Base-by-base conservation (phyloP, 345 rosid species). In the Populus nigra region DNA sequence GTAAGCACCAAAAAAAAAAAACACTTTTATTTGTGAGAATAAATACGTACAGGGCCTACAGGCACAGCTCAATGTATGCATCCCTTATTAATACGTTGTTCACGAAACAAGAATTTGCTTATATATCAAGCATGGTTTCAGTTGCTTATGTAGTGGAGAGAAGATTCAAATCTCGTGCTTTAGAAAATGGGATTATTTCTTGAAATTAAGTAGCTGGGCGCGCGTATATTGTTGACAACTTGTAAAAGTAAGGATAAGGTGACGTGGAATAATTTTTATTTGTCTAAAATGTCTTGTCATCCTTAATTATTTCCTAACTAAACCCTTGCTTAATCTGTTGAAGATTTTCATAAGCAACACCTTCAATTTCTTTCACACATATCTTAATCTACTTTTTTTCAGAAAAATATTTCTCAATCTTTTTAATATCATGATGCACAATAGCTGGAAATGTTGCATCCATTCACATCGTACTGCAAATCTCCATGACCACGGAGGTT, bases 181-280 rank as follows among this genome's bases (percentile, higher is more conserved):
- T 55, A n/a, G 43, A 47, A 2, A 55, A 23, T 49, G 76, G 31
- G 5, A 15, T 50, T 35, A 63, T 47, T 65, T 72, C 76, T 72
- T 72, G 81, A 76, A 66, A 65, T 78, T 72, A 47, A n/a, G 38
- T 38, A 53, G 72, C 76, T 17, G 45, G 76, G 50, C 29, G 45
- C 72, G 50, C 29, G 27, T 74, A 67, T 68, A 33, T 55, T 31
- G 63, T 78, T 81, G 86, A 79, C 77, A 78, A 76, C 61, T 78
- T 33, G 76, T 33, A 29, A 71, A 77, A 68, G 70, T 73, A 53
- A 76, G 45, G 85, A 77, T 83, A 81, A 76, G 78, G 59, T 69
- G 79, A 36, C 43, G 66, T 67, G 73, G 69, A 65, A 59, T 25
- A 65, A 53, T 36, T 27, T 68, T 77, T 49, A 72, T 63, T 62